Evolutionary conservation across 1,284 basidiomycete genomes (phyloP).

Genomic region (Chiua sp.): DNA sequence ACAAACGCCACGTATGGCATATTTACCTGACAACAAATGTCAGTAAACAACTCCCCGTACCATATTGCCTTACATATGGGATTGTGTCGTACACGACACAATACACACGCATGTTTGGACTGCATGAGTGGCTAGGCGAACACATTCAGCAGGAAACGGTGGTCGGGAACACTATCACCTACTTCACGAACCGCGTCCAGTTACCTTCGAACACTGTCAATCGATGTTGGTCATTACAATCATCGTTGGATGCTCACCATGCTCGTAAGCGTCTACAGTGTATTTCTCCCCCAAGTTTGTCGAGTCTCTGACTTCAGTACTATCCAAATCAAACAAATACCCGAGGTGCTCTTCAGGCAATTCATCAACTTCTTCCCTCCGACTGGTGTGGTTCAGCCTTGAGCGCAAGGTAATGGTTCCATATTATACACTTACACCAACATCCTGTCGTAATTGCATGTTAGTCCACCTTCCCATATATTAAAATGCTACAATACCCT

Average conservation of each 20-base stretch:
- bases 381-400: constrained; percentile 33
- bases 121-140: constrained; percentile 63
- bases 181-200: constrained; percentile 78
- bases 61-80: constrained; percentile 47
- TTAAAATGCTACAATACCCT: constrained; percentile 48
- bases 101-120: constrained; percentile 60
- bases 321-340: constrained; percentile 67
- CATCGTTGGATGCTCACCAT: constrained; percentile 43
- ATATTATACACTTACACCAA: constrained; percentile 28
- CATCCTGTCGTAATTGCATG: constrained; percentile 15
- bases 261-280: constrained; percentile 54
- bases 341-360: constrained; percentile 40
- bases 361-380: constrained; percentile 44
- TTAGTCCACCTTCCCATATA: constrained; percentile 4
- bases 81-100: constrained; percentile 65
- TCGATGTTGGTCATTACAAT: background rate
- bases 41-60: background rate
- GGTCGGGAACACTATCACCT: constrained; percentile 23
- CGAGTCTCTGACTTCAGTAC: constrained; percentile 47
- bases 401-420: background rate
- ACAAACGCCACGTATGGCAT: constrained; percentile 66
- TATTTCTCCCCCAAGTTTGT: constrained; percentile 42
- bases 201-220: constrained; percentile 51
- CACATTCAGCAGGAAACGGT: constrained; percentile 9
- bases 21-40: constrained; percentile 47